Evolutionary conservation across 169 alveolate species (phyloP), one percentile per base, ranked within the genome.

Genomic region (Plasmodium ovale): DNA sequence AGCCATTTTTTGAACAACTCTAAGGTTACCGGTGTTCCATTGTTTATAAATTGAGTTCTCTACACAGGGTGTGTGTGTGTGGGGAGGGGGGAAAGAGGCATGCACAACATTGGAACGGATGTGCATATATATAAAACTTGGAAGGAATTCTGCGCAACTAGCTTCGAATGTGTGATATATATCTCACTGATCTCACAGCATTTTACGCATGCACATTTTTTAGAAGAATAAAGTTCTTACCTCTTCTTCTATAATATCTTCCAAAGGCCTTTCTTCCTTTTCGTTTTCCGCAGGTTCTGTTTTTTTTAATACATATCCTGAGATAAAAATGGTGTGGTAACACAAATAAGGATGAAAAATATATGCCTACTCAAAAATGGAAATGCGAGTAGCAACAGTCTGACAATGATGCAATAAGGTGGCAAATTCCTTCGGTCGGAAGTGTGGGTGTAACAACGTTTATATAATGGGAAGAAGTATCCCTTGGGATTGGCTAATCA

Each of bases 211-310:
- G 23, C 9, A 47, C 2, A 27, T 21, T 51, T 72, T 72, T 59
- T 51, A 23, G 5, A 53, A 16, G 21, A 90, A 87, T 37, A 94
- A 33, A 33, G 84, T 70, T 14, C 92, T 77, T 87, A 98, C 94
- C 93, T 97, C 97, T 87, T 96, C 96, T 92, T 98, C 99, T 53
- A 98, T 96, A 53, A 91, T 89, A 56, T 97, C 99, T 91, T 98
- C 99, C 37, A 98, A 58, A 64, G 98, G 94, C 72, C 84, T 93
- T 53, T 97, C 98, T 21, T 96, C 97, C 54, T 94, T 98, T 49
- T 91, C 95, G 1, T 53, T 70, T 16, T 42, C 88, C 2, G 87
- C 47, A 6, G 77, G 72, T 59, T 84, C 79, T 7, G 87, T 88
- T 21, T 87, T 87, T 64, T 94, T 94, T 79, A 91, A 68, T 31